Conservation (phyloP, 148 eudicot genomes). For the Arbutus unedo region DNA sequence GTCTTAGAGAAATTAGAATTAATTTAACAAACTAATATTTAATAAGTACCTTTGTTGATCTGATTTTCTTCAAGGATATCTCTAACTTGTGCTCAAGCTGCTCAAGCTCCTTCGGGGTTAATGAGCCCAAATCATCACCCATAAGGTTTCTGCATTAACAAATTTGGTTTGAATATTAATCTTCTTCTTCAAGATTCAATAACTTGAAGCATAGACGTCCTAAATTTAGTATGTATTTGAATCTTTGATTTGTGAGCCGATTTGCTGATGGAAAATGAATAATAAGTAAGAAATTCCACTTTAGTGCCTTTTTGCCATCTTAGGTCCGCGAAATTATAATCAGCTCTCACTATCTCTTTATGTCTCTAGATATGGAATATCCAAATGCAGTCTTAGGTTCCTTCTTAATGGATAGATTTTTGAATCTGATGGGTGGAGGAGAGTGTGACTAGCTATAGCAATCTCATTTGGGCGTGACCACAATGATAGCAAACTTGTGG, state of each 20-base stretch:
- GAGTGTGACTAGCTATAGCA: too few species aligned
- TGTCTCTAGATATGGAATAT: background rate
- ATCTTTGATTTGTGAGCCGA: background rate
- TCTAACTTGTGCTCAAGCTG: conserved; percentile 70
- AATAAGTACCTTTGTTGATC: conserved; percentile 54
- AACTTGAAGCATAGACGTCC: too few species aligned
- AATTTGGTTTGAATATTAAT: background rate
- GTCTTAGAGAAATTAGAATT: too few species aligned
- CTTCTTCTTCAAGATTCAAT: background rate
- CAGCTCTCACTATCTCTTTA: too few species aligned
- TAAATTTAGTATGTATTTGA: background rate
- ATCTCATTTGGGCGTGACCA: too few species aligned
- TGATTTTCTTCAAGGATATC: conserved; percentile 50
- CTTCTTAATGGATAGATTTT: too few species aligned
- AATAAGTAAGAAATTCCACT: too few species aligned
- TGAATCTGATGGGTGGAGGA: too few species aligned
- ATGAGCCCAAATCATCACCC: conserved; percentile 60
- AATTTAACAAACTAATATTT: background rate
- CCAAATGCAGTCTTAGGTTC: background rate
- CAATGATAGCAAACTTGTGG: too few species aligned
- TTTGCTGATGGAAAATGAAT: too few species aligned
- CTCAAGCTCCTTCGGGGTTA: conserved; percentile 60
- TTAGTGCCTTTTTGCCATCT: too few species aligned
- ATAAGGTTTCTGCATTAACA: conserved; percentile 45
- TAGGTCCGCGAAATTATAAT: too few species aligned